Base-by-base conservation (phyloP, 257 asterid genomes). In the Lithospermum erythrorhizon region DNA sequence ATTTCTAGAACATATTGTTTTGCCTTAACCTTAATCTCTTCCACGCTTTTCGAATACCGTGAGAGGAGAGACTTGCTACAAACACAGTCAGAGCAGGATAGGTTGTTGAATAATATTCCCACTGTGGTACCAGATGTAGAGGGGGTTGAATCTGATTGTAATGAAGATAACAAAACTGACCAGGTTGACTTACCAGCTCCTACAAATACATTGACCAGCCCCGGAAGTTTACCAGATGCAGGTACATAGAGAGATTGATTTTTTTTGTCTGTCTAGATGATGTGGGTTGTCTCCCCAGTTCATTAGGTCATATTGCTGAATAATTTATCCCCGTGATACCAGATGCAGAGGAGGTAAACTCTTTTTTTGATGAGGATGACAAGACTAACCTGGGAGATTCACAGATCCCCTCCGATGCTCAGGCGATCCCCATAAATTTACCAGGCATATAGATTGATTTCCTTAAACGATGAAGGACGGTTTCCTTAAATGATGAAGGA, bases 61-160 rank as follows among this genome's bases (percentile, higher is more conserved):
- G 82, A 84, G 66, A 77, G 49, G 76, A 82, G 63, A 78, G 68
- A 63, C 72, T 75, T 8, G 61, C 79, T 89, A 20, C 77, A 78
- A 70, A 67, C 58, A 67, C 82, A 83, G 11, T 30, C 72, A 2
- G 96, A 85, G 74, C 73, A 53, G 60, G 27, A 59, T 62, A 68
- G 68, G 61, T 69, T 85, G 71, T 78, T 81, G 5, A 66, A 69
- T 57, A 68, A 63, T 67, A 62, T 71, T 53, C 94, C 93, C 3
- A 55, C 11, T 27, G 87, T 89, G 66, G 81, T 75, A 61, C 83
- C 88, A 2, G 94, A 83, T 13, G 53, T 47, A 35, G 45, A 51
- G 54, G 78, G 72, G 67, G 66, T 69, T 48, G 73, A 72, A 63
- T 57, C 68, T 59, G 30, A 60, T 64, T 16, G 71, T 65, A 72